Percentiles rank a stretch among this genome's conserved stretches.
Evolutionary conservation across 2,329 filamentous ascomycete genomes (phyloP).

Genomic region (Phyllosticta paracitricarpa): DNA sequence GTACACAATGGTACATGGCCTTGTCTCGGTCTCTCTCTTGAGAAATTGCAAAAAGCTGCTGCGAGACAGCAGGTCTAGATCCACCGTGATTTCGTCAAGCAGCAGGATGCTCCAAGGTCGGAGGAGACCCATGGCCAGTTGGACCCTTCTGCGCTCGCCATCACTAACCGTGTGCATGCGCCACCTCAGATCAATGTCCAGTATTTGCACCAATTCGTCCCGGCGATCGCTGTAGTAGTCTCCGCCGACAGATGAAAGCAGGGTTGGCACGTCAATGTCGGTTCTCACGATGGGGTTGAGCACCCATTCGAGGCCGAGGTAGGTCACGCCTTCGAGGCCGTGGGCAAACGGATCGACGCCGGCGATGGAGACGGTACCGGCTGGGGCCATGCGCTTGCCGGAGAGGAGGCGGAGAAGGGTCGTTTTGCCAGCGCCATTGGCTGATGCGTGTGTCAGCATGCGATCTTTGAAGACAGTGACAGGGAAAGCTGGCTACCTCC

Average conservation of each 20-base stretch:
- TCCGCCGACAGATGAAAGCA: constrained; percentile 78
- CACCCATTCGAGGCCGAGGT: constrained; percentile 96
- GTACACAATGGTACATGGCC: constrained; percentile 88
- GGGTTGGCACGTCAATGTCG: constrained; percentile 82
- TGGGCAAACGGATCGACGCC: constrained; percentile 88
- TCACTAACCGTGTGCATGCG: constrained; percentile 94
- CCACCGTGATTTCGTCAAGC: constrained; percentile 94
- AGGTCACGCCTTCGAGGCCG: constrained; percentile 85
- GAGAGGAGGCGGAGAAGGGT: constrained; percentile 89
- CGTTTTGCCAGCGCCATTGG: constrained; percentile 92
- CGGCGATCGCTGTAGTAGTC: constrained; percentile 70
- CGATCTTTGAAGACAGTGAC: background rate
- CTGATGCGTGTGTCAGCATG: constrained; percentile 1
- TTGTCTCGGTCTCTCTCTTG: constrained; percentile 71
- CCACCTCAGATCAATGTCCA: constrained; percentile 89
- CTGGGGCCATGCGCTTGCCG: constrained; percentile 84
- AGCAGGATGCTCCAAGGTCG: constrained; percentile 85
- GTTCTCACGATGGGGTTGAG: constrained; percentile 92
- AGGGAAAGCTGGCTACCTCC: constrained; percentile 47
- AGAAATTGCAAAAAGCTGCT: constrained; percentile 79
- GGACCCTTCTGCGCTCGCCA: constrained; percentile 81
- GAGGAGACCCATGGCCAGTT: constrained; percentile 90
- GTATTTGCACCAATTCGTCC: constrained; percentile 76
- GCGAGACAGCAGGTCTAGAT: constrained; percentile 78
- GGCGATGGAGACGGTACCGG: constrained; percentile 62